Percentiles rank a stretch among this genome's conserved stretches.
These are phyloP conservation scores for Venturia pyrina DNA, from an alignment of 2,329 filamentous ascomycete genomes.

Conservation along the genomic window DNA sequence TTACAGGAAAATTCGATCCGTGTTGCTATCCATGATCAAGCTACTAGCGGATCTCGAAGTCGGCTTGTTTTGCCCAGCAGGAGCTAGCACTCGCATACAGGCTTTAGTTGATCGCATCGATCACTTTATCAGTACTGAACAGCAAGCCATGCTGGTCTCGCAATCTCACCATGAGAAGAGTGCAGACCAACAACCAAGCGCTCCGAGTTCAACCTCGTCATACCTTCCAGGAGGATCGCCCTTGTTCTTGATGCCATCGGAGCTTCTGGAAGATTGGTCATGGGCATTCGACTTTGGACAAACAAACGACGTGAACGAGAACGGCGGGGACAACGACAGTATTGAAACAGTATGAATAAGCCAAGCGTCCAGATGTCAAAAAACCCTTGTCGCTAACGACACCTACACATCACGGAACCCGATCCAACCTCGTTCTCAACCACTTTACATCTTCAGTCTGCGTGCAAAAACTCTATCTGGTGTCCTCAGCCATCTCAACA, in stretches of 20 bases:
- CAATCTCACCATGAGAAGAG: not conserved
- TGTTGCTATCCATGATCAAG: slow-evolving; percentile 36
- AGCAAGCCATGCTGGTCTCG: not conserved
- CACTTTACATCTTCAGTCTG: too few species aligned
- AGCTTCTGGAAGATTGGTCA: not conserved
- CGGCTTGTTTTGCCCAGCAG: slow-evolving; percentile 26
- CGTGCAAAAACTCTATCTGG: too few species aligned
- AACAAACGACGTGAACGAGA: not conserved
- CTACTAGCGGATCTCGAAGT: slow-evolving; percentile 36
- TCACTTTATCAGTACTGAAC: not conserved
- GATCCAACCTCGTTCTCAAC: too few species aligned
- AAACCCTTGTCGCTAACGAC: too few species aligned
- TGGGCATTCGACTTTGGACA: not conserved
- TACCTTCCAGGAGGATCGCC: not conserved
- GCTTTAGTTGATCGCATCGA: not conserved
- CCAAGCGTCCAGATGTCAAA: not conserved
- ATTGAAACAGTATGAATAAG: not conserved
- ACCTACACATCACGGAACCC: too few species aligned
- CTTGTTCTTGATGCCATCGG: not conserved
- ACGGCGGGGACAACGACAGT: not conserved
- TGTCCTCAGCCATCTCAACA: not conserved
- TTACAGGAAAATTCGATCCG: slow-evolving; percentile 32
- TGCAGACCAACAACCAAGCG: too few species aligned
- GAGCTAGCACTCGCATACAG: not conserved
- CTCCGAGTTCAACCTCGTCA: too few species aligned